Base-by-base conservation (phyloP, 1,284 basidiomycete genomes). In the Irpex sp. region DNA sequence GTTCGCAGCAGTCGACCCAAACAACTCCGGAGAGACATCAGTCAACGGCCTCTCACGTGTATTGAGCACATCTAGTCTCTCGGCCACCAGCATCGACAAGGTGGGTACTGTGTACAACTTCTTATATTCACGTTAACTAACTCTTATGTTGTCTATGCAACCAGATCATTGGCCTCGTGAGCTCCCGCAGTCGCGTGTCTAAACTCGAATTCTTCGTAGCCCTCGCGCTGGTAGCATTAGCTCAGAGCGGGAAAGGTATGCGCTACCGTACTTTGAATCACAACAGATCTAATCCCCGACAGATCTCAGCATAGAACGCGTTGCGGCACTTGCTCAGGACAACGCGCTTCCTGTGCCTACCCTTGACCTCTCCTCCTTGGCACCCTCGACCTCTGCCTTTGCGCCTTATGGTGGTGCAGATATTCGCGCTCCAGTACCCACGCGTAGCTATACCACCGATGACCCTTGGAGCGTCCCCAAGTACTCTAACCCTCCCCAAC, bases 201-300 rank as follows among this genome's bases (percentile, higher is more conserved):
- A 91, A 86, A 68, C 83, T 89, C 62, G 94, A 96, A 72, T 94
- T 96, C 78, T 96, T 92, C 74, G 90, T 94, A 34, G 91, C 94
- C 13, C 76, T 97, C 17, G 93, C 92, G 8, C 81, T 97, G 13
- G 92, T 92, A 60, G 92, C 93, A 4, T 78, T 95, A 19, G 92
- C 92, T n/a, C 94, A 95, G 74, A 78, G 83, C 2, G 88, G 86
- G 11, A 89, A 89, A 84, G 91, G 92, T 91, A 64, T 36, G 44
- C 70, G 66, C 65, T 66, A 13, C 66, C 54, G 34, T 64, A 37
- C 44, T 15, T 44, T 52, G n/a, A 64, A 31, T 44, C 60, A 37
- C 26, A 61, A 19, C 21, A 26, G 15, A 56, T 57, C 37, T 63
- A 6, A 34, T 34, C 61, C n/a, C 21, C 40, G 19, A 48, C 66